Conservation (phyloP, 1,284 basidiomycete genomes). For the Trichosporon inkin region DNA sequence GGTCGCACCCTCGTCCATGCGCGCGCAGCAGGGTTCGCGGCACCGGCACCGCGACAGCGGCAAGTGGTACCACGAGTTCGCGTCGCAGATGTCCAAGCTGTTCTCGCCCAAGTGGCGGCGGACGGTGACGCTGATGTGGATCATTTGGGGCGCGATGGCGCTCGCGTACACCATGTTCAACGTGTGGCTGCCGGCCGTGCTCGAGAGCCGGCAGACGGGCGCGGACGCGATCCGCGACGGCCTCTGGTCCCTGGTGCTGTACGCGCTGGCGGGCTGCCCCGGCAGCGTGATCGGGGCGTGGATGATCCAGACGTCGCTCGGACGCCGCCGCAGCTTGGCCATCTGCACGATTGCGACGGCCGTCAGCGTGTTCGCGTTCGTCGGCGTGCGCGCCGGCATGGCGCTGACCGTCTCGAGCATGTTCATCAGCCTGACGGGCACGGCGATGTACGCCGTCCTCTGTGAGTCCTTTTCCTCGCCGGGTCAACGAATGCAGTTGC, state of each 20-base stretch:
- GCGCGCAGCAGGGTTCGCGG: background rate
- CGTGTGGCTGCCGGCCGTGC: slow-evolving; percentile 84
- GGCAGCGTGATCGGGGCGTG: slow-evolving; percentile 84
- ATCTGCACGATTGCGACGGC: slow-evolving; percentile 77
- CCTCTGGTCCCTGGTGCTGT: slow-evolving; percentile 70
- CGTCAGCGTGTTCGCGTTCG: slow-evolving; percentile 70
- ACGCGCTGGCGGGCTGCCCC: slow-evolving; percentile 71
- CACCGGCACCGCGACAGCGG: background rate
- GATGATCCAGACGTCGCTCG: slow-evolving; percentile 73
- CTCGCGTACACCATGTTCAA: slow-evolving; percentile 95
- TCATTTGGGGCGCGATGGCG: slow-evolving; percentile 73
- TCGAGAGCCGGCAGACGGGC: slow-evolving; percentile 54
- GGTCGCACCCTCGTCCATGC: slow-evolving; percentile 8
- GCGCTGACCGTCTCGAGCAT: slow-evolving; percentile 72
- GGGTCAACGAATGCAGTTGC: too few species aligned
- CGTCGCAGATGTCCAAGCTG: slow-evolving; percentile 68
- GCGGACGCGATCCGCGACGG: slow-evolving; percentile 61
- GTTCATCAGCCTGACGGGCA: slow-evolving; percentile 73
- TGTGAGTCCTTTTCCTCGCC: slow-evolving; percentile 58
- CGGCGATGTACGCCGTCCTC: slow-evolving; percentile 86
- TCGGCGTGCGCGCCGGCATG: slow-evolving; percentile 59
- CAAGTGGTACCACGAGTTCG: slow-evolving; percentile 54
- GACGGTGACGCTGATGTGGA: slow-evolving; percentile 81
- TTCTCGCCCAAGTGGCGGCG: slow-evolving; percentile 74
- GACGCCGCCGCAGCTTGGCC: slow-evolving; percentile 71